Base-by-base conservation (phyloP, 2,329 filamentous ascomycete genomes). In the Clarireedia monteithiana region DNA sequence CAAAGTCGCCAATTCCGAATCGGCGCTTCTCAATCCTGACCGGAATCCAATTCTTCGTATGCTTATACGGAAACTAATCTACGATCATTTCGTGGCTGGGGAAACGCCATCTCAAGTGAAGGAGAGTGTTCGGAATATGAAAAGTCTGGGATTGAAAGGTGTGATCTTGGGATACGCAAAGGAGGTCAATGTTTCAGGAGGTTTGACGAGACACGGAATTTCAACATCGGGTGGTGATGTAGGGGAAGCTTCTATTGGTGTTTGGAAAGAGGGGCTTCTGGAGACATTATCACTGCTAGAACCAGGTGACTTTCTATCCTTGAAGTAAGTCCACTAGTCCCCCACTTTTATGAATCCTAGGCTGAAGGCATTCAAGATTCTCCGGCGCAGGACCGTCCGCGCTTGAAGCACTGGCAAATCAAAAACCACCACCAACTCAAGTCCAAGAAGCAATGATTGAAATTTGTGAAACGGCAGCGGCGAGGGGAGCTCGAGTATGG, bases 41-140 rank as follows among this genome's bases (percentile, higher is more conserved):
- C 77, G 74, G 54, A 95, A 95, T 67, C 81, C 81, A 0, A 48
- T 91, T 0, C 76, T 95, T 17, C 79, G 82, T 48, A 79, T 76
- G 56, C 66, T 89, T 30, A 75, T 95, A 46, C 88, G 89, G 69
- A 82, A 84, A 67, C 91, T 89, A 0, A 89, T 95, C 63, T 95
- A 95, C 68, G 84, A 85, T 27, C 91, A 95, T 65, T 95, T 95
- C 70, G 95, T 90, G 69, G 89, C 88, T 0, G 91, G 91, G 24
- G 86, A 89, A 71, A 85, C 80, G 50, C 76, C 79, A 0, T 65
- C 69, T 3, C 87, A 95, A 70, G 85, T 94, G 2, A 74, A 75
- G 44, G 72, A 69, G 38, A 89, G 85, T 0, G 80, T 89, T 30
- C 67, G 75, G 1, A 74, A 77, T 4, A 76, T 94, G 26, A 88